phyloP scores from a whole-genome alignment of 805 yeast species.

The Wickerhamiella sergipiensis region DNA sequence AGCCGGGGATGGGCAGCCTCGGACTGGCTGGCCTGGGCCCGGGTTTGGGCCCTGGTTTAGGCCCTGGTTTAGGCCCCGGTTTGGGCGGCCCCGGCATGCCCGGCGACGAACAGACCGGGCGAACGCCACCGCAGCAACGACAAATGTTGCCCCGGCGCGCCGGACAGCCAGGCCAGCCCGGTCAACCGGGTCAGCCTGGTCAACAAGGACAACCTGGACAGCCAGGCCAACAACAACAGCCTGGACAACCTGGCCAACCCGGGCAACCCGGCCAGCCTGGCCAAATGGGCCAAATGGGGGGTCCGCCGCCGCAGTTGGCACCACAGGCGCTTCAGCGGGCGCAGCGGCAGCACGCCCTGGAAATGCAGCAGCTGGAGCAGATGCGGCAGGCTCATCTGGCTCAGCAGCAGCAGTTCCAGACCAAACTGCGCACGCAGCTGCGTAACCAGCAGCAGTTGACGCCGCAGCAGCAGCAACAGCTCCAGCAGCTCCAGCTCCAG shows the following conservation, averaged over 20 bases:
- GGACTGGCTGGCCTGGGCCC: background rate
- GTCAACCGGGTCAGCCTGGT: background rate
- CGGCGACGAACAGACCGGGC: background rate
- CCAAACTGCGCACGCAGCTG: background rate
- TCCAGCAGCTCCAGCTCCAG: background rate
- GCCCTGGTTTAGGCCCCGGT: background rate
- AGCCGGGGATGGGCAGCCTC: background rate
- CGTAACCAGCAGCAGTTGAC: background rate
- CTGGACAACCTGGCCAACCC: background rate
- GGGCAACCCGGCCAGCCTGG: background rate
- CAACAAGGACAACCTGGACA: background rate
- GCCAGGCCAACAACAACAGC: background rate
- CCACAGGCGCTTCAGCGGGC: background rate
- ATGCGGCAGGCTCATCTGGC: background rate
- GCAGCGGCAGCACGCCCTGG: background rate
- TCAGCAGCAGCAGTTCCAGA: background rate
- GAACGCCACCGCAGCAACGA: background rate
- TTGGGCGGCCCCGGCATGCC: too few species aligned
- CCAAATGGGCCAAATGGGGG: background rate
- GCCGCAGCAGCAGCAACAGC: background rate
- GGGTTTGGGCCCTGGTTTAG: background rate
- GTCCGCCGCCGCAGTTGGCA: background rate
- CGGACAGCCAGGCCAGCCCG: background rate
- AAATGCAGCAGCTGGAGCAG: background rate
- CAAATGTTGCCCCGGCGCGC: background rate